Evolutionary conservation across 1,284 basidiomycete genomes (phyloP), one percentile per base, ranked within the genome.

Genomic region (Trametes hirsuta): DNA sequence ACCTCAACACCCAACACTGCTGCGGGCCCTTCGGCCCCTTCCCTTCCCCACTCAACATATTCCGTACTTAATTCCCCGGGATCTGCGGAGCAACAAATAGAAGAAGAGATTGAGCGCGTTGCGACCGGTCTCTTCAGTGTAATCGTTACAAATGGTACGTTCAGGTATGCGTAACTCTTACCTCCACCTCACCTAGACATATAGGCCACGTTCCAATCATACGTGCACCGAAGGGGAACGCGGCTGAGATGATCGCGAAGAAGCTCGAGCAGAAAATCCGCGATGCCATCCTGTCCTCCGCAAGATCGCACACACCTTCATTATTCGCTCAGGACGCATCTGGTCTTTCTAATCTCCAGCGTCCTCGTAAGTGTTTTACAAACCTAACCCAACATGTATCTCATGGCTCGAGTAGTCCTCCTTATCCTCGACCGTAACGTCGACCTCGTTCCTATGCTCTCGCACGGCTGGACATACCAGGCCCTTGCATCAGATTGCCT

Each of bases 391-490:
- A 8, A 30, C 4, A 46, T 58, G 15, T 5, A 10, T n/a, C 61
- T 58, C 24, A 45, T 24, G 42, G 18, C n/a, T 55, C 14, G 40
- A 50, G 0, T 69, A 95, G 94, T 99, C 41, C 82, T 99, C 6
- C 87, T 98, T 49, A 88, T 99, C 47, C 80, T 99, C 55, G 97
- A 99, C 72, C 86, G 97, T 35, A 99, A 98, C 69, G 83, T 99
- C 51, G 97, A 99, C 72, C 82, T 99, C 14, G 91, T 97, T 1
- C 93, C 97, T 4, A 95, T 97, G 84, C 77, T 99, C 14, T 93
- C 94, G 1, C 97, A 99, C 73, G 96, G 95, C 1, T 99, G 97
- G 97, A 99, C 97, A 34, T 99, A 99, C 71, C 97, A 99, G 77
- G 95, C 97, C 0, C 86, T 99, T 21, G 94, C 98, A 0, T 97